Percentiles rank a stretch among this genome's conserved stretches.
These are phyloP conservation scores for Cystobasidium sp. DNA, from an alignment of 1,284 basidiomycete genomes.

Conservation along the genomic window DNA sequence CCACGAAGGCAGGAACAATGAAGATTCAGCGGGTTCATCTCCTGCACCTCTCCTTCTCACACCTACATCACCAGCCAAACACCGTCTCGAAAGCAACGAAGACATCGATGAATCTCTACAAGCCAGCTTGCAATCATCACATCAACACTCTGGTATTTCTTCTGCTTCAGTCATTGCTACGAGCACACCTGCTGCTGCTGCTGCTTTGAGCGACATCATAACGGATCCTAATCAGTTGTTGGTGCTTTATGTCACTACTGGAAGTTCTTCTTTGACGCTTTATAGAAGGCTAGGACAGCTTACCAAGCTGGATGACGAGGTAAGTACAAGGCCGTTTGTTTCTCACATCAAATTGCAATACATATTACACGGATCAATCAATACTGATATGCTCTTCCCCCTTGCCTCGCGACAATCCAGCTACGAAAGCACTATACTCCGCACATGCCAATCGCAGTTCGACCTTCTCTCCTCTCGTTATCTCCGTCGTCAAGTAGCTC, in stretches of 20 bases:
- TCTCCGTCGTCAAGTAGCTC: background rate
- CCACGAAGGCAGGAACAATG: too few relatives aligned
- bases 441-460: slow-evolving; percentile 12
- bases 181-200: background rate
- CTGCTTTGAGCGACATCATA: background rate
- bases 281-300: slow-evolving; percentile 30
- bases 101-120: background rate
- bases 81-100: background rate
- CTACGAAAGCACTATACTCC: slow-evolving; percentile 18
- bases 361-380: background rate
- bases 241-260: slow-evolving; percentile 44
- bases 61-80: slow-evolving; percentile 4
- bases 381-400: background rate
- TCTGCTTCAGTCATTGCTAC: background rate
- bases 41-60: too few relatives aligned
- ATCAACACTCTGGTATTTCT: too few relatives aligned
- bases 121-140: background rate
- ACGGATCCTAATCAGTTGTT: slow-evolving; percentile 3
- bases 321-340: background rate
- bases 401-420: background rate
- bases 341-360: background rate
- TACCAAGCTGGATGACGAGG: slow-evolving; percentile 28
- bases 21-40: too few relatives aligned
- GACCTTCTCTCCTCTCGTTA: slow-evolving; percentile 9
- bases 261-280: slow-evolving; percentile 36